phyloP scores from a whole-genome alignment of 768 basidiomycete species.

The Boletus reticulatus region DNA sequence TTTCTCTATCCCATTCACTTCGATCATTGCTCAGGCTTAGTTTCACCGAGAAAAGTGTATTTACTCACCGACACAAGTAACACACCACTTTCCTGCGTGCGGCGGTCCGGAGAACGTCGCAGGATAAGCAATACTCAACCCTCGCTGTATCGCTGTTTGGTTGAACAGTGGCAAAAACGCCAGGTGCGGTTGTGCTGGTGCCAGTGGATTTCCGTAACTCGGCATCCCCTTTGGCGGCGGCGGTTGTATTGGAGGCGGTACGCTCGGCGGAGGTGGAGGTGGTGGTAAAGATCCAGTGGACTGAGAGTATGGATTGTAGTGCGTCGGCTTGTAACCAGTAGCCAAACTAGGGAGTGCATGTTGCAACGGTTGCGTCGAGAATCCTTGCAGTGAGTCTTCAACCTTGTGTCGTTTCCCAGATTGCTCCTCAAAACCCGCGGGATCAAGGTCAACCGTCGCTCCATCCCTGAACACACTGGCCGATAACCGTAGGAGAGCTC shows the following conservation, averaged over 20 bases:
- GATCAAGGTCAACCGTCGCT: constrained; percentile 15
- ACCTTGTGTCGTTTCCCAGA: constrained; percentile 30
- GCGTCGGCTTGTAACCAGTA: constrained; percentile 20
- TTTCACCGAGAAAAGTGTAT: background rate
- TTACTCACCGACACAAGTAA: constrained; percentile 64
- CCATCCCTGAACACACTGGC: constrained; percentile 16
- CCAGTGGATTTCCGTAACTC: constrained; percentile 50
- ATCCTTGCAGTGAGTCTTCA: constrained; percentile 33
- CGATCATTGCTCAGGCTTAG: constrained; percentile 1
- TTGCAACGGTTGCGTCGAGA: constrained; percentile 25
- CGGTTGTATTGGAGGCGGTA: constrained; percentile 34
- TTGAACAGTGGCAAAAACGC: constrained; percentile 75
- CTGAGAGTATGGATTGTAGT: constrained; percentile 31
- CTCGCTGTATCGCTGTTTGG: constrained; percentile 65
- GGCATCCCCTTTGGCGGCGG: constrained; percentile 35
- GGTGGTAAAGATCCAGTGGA: constrained; percentile 8
- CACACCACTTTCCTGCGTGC: constrained; percentile 67
- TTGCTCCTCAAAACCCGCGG: constrained; percentile 28
- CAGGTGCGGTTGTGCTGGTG: constrained; percentile 60
- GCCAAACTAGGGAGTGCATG: constrained; percentile 14
- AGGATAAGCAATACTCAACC: constrained; percentile 58
- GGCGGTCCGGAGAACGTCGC: constrained; percentile 61
- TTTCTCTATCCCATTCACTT: constrained; percentile 70
- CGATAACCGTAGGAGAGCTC: constrained; percentile 34
- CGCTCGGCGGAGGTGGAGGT: constrained; percentile 27